Base-by-base conservation (phyloP, 352 stramenopile species). In the Plasmopara halstedii region DNA sequence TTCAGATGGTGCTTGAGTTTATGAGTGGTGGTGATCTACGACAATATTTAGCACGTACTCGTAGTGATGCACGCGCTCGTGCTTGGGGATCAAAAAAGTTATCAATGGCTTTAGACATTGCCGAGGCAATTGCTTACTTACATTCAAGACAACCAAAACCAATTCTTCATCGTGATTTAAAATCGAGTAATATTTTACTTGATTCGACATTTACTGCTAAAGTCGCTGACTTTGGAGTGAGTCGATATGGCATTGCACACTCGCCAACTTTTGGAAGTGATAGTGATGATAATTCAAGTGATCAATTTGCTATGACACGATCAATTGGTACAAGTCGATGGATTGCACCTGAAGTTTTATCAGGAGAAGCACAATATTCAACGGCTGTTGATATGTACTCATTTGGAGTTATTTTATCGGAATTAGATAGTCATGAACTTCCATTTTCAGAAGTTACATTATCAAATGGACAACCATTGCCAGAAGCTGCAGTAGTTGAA, bases 1-100 rank as follows among this genome's bases (percentile, higher is more conserved):
- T 88, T 2, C 68, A 80, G 26, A 70, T 88, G 51, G 62, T 88
- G 11, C 29, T 88, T 17, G 81, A 92, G 46, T 88, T 78, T 47
- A 83, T 90, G 71, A 70, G 62, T 29, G 58, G 68, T 2, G 78
- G 81, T 0, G 77, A 92, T 37, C 48, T 92, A 17, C 62, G 73
- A 0, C 53, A 71, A 10, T 80, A 80, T 33, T 46, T 89, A 23
- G 40, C 42, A 3, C 42, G 56, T 0, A 74, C 72, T 0, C 58
- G 62, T 2, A 57, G 50, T 4, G 57, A 73, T 22, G 27, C 52
- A 0, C 53, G 48, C 10, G 62, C 62, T 5, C 56, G 54, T 2
- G 43, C 40, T 0, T 92, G 77, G 80, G 69, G 51, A 9, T 38
- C 56, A 0, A 46, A 59, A 11, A 90, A 90, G 50, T 18, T 93